Conservation (phyloP, 2,329 filamentous ascomycete genomes). For the Arachnopeziza araneosa region DNA sequence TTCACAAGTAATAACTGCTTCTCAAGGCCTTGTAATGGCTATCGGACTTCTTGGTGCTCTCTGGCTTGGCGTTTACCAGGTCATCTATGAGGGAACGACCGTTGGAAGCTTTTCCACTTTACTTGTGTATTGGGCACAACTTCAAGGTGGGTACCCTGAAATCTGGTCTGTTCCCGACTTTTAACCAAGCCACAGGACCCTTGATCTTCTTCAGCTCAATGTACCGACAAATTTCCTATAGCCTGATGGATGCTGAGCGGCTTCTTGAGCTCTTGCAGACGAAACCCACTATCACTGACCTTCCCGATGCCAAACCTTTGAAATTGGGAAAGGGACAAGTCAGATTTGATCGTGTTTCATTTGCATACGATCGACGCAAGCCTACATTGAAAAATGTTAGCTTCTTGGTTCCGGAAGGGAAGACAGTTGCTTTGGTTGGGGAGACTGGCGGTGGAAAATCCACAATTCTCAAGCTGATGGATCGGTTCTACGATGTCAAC, state of each 20-base stretch:
- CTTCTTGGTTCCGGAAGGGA: constrained; percentile 32
- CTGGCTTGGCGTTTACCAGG: constrained; percentile 25
- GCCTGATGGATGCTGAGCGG: constrained; percentile 61
- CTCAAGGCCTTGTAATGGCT: constrained; percentile 46
- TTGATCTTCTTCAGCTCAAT: constrained; percentile 37
- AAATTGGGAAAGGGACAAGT: constrained; percentile 34
- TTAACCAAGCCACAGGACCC: constrained; percentile 25
- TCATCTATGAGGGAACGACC: constrained; percentile 37
- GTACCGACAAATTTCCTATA: constrained; percentile 43
- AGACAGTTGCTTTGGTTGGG: constrained; percentile 41
- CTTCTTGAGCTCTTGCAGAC: constrained; percentile 52
- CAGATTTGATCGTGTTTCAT: constrained; percentile 32
- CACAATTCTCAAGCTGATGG: constrained; percentile 38
- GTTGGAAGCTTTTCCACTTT: constrained; percentile 61
- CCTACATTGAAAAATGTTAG: constrained; percentile 31
- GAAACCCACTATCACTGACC: constrained; percentile 49
- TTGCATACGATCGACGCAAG: constrained; percentile 32
- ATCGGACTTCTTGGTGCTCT: constrained; percentile 42
- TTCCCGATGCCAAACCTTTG: constrained; percentile 40
- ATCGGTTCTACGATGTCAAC: constrained; percentile 41
- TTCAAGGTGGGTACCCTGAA: constrained; percentile 33
- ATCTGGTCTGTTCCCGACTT: constrained; percentile 7
- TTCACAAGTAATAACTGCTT: constrained; percentile 39
- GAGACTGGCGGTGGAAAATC: constrained; percentile 41
- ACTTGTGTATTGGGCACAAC: constrained; percentile 56